phyloP scores from a whole-genome alignment of 2,329 filamentous ascomycete species.

The Ophiosphaerella narmari region DNA sequence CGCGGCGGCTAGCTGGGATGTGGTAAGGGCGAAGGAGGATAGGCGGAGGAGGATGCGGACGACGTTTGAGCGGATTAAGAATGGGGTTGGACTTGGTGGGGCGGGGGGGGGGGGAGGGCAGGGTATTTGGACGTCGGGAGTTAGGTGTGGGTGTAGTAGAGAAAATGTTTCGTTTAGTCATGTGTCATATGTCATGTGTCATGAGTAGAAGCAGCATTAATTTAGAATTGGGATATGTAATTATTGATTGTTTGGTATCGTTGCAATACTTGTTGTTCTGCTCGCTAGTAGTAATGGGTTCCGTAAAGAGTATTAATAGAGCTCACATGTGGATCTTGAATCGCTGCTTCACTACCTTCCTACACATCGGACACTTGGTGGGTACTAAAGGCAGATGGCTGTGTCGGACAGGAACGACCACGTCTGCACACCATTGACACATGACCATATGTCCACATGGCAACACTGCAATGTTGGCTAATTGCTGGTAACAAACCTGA shows the following conservation, averaged over 20 bases:
- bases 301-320: too few relatives aligned
- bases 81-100: constrained; percentile 20
- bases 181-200: not conserved
- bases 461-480: constrained; percentile 57
- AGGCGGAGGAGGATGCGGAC: constrained; percentile 27
- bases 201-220: not conserved
- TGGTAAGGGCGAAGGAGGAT: not conserved
- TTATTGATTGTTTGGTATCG: too few relatives aligned
- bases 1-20: not conserved
- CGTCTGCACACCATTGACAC: constrained; percentile 60
- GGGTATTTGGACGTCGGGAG: constrained; percentile 31
- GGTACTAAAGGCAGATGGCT: constrained; percentile 46
- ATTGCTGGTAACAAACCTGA: constrained; percentile 58
- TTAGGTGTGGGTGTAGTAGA: not conserved
- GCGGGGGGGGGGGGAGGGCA: not conserved
- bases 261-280: too few relatives aligned
- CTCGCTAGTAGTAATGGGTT: too few relatives aligned
- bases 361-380: constrained; percentile 53
- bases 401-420: constrained; percentile 52
- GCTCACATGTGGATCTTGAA: constrained; percentile 41
- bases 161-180: too few relatives aligned
- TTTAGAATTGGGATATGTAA: too few relatives aligned
- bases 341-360: constrained; percentile 53
- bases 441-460: constrained; percentile 61
- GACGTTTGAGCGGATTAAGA: constrained; percentile 35